Evolutionary conservation across 1,139 yeast species (phyloP).

Genomic region (Meyerozyma guilliermondii): DNA sequence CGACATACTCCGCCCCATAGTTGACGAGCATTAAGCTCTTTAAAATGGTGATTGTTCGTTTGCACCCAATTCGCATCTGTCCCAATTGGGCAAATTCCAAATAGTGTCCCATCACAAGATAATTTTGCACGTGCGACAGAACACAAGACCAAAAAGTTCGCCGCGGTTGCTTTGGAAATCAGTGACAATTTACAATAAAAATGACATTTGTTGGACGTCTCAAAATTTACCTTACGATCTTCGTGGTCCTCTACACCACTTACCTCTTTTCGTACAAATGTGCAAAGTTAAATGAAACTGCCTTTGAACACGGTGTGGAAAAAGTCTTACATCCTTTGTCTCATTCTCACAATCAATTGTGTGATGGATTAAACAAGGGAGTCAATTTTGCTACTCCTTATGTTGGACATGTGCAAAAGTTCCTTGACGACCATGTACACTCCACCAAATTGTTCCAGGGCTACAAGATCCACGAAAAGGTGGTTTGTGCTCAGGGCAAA

Average conservation of each 20-base stretch:
- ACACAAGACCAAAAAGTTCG: not conserved
- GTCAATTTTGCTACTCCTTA: constrained; percentile 29
- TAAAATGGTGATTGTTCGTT: not conserved
- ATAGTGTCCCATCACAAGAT: not conserved
- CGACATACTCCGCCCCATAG: not conserved
- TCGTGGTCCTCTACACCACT: constrained; percentile 29
- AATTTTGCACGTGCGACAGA: not conserved
- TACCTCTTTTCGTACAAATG: constrained; percentile 42
- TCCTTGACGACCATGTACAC: constrained; percentile 33
- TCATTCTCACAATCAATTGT: constrained; percentile 30
- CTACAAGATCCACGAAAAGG: constrained; percentile 28
- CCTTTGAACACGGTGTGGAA: constrained; percentile 25
- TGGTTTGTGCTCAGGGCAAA: constrained; percentile 14
- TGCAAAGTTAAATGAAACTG: constrained; percentile 27
- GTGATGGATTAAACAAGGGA: constrained; percentile 31
- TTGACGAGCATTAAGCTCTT: not conserved
- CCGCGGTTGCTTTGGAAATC: constrained; percentile 1
- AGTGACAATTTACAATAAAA: not conserved
- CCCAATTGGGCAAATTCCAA: constrained; percentile 1
- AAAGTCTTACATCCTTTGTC: constrained; percentile 35
- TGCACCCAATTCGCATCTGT: not conserved
- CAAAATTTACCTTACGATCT: constrained; percentile 24
- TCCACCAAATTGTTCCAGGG: constrained; percentile 32
- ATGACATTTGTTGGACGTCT: constrained; percentile 6
- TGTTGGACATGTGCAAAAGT: constrained; percentile 18